A percentile compares a stretch with the other conserved stretches of the same genome.
phyloP scores from a whole-genome alignment of 2,329 filamentous ascomycete species.

The Fusarium gaditjirri region DNA sequence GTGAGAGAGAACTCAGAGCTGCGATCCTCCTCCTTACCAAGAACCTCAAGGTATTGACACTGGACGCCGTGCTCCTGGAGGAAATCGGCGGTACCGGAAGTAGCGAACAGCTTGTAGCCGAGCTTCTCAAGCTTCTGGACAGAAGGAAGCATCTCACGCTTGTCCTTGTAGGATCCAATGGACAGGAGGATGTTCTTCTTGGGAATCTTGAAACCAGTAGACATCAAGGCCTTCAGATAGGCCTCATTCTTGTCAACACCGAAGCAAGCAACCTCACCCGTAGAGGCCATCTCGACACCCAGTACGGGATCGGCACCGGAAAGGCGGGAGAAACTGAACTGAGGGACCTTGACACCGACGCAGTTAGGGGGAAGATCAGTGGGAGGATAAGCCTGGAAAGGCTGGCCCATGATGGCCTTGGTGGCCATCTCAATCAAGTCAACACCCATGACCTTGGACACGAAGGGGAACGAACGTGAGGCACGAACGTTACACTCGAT shows the following conservation, averaged over 20 bases:
- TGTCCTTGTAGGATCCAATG: conserved; percentile 97
- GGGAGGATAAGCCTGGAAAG: conserved; percentile 83
- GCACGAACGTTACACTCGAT: conserved; percentile 99
- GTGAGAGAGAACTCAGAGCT: conserved; percentile 97
- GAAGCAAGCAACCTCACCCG: conserved; percentile 97
- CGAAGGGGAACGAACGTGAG: conserved; percentile 96
- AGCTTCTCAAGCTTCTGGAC: conserved; percentile 89
- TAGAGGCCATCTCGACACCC: conserved; percentile 99
- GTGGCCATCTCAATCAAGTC: conserved; percentile 99
- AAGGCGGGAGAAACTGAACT: conserved; percentile 98
- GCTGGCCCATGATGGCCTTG: conserved; percentile 90
- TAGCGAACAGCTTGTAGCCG: conserved; percentile 96
- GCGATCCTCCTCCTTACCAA: conserved; percentile 83
- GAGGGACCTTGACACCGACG: conserved; percentile 96
- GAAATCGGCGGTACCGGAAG: conserved; percentile 96
- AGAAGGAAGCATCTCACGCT: conserved; percentile 95
- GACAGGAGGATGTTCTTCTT: conserved; percentile 96
- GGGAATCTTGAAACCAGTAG: conserved; percentile 95
- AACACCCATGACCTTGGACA: conserved; percentile 98
- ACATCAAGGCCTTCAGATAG: conserved; percentile 94
- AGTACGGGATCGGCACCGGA: conserved; percentile 96
- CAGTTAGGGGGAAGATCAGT: conserved; percentile 80
- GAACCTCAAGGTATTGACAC: conserved; percentile 92
- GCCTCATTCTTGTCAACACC: conserved; percentile 96
- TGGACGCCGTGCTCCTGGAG: conserved; percentile 91